These are phyloP conservation scores for Debaryomyces robertsiae DNA, from an alignment of 1,139 yeast genomes.

Conservation along the genomic window DNA sequence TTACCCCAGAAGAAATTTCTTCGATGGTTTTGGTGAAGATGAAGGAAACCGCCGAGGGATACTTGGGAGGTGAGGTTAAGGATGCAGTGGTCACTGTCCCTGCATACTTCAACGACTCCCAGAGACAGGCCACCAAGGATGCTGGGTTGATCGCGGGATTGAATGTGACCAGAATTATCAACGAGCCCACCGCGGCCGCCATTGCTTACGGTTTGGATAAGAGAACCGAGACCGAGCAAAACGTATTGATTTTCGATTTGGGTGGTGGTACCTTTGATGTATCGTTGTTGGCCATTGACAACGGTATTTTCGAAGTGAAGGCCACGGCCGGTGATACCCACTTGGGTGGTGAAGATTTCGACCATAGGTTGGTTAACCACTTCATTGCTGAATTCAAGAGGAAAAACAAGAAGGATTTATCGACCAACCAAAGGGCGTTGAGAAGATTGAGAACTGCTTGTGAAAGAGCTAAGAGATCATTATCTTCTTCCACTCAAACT, in stretches of 20 bases:
- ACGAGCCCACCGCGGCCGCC: conserved; percentile 67
- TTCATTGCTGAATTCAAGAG: conserved; percentile 41
- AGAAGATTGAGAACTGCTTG: conserved; percentile 47
- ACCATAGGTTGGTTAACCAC: conserved; percentile 41
- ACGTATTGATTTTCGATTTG: conserved; percentile 88
- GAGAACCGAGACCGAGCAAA: conserved; percentile 66
- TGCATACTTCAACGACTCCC: conserved; percentile 63
- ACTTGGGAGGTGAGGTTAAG: conserved; percentile 58
- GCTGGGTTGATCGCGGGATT: conserved; percentile 65
- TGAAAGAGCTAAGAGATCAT: conserved; percentile 45
- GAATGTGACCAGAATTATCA: conserved; percentile 60
- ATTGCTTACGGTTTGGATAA: conserved; percentile 69
- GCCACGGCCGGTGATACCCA: conserved; percentile 99
- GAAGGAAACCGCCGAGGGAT: conserved; percentile 69
- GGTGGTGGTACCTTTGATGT: conserved; percentile 99
- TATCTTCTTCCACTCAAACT: conserved; percentile 42
- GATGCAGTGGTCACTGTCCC: conserved; percentile 80
- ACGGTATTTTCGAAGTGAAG: conserved; percentile 95
- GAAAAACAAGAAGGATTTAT: conserved; percentile 41
- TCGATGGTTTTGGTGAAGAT: conserved; percentile 67
- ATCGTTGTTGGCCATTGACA: conserved; percentile 87
- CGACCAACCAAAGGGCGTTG: conserved; percentile 42
- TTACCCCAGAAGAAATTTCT: conserved; percentile 68
- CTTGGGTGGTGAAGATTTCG: conserved; percentile 86
- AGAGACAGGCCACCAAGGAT: conserved; percentile 65